Conservation (phyloP, 2,329 filamentous ascomycete species). For the Exophiala lecanii-corni region DNA sequence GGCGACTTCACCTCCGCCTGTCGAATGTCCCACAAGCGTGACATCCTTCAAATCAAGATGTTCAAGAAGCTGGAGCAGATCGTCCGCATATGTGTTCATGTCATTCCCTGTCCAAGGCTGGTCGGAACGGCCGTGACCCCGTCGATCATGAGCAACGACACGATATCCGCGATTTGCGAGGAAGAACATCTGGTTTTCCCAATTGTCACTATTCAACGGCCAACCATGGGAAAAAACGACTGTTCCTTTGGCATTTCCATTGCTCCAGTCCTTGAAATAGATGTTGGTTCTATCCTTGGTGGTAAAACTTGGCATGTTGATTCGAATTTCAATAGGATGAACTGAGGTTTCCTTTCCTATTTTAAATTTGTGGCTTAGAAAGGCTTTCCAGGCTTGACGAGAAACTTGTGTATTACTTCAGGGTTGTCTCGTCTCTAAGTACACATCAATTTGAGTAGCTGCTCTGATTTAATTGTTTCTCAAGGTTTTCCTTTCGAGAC, state of each 20-base stretch:
- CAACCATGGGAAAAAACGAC: constrained; percentile 39
- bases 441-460: no score
- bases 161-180: constrained; percentile 36
- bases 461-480: no score
- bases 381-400: no score
- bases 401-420: no score
- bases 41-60: constrained; percentile 34
- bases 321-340: no score
- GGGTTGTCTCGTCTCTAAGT: no score
- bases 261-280: constrained; percentile 44
- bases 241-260: constrained; percentile 30
- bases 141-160: constrained; percentile 32
- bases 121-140: constrained; percentile 38
- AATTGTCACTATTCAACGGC: constrained; percentile 39
- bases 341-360: no score
- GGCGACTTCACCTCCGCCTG: constrained; percentile 41
- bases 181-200: constrained; percentile 39
- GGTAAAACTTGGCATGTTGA: neutral
- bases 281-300: constrained; percentile 33
- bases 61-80: constrained; percentile 35
- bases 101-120: constrained; percentile 40
- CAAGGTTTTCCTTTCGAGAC: no score
- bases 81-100: constrained; percentile 39
- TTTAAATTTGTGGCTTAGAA: no score
- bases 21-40: constrained; percentile 38